A percentile compares a stretch with the other conserved stretches of the same genome.
phyloP scores from a whole-genome alignment of 2,329 filamentous ascomycete genomes.

The Torrubiella hemipterigena region DNA sequence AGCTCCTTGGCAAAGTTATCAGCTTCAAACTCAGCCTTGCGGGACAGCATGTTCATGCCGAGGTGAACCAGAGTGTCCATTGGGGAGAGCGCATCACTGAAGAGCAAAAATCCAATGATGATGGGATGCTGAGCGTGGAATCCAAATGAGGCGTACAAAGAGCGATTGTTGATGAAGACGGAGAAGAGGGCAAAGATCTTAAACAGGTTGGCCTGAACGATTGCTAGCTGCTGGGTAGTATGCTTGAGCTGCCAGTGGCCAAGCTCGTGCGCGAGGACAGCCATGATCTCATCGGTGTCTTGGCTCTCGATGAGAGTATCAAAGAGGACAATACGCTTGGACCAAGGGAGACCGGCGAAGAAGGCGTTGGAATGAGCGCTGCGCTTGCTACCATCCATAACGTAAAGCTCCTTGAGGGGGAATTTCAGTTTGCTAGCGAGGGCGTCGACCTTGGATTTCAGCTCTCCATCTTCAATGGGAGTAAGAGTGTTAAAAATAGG shows the following conservation, averaged over 20 bases:
- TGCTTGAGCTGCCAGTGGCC: slow-evolving; percentile 96
- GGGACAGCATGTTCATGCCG: slow-evolving; percentile 88
- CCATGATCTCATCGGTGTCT: slow-evolving; percentile 81
- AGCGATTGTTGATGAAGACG: slow-evolving; percentile 91
- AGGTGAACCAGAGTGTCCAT: slow-evolving; percentile 94
- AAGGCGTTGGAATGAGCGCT: slow-evolving; percentile 84
- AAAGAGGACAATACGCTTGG: slow-evolving; percentile 99
- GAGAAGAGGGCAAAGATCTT: slow-evolving; percentile 96
- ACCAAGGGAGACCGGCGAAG: slow-evolving; percentile 97
- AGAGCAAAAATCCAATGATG: slow-evolving; percentile 93
- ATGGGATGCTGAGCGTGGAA: slow-evolving; percentile 77
- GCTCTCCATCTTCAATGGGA: slow-evolving; percentile 71
- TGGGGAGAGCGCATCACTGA: slow-evolving; percentile 89
- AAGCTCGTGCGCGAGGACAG: slow-evolving; percentile 88
- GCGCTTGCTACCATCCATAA: slow-evolving; percentile 86
- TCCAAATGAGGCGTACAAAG: slow-evolving; percentile 82
- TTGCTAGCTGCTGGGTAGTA: slow-evolving; percentile 81
- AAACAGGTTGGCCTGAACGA: slow-evolving; percentile 83
- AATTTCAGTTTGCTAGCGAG: slow-evolving; percentile 79
- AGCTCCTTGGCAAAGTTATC: slow-evolving; percentile 79
- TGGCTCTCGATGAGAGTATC: slow-evolving; percentile 96
- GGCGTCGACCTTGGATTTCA: slow-evolving; percentile 80
- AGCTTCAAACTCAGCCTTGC: slow-evolving; percentile 92
- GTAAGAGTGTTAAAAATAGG: slow-evolving; percentile 98
- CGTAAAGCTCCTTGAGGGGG: slow-evolving; percentile 82